A percentile compares a stretch with the other conserved stretches of the same genome.
These are phyloP conservation scores for Ascochyta rabiei DNA, from an alignment of 2,329 filamentous ascomycete genomes.

Conservation along the genomic window DNA sequence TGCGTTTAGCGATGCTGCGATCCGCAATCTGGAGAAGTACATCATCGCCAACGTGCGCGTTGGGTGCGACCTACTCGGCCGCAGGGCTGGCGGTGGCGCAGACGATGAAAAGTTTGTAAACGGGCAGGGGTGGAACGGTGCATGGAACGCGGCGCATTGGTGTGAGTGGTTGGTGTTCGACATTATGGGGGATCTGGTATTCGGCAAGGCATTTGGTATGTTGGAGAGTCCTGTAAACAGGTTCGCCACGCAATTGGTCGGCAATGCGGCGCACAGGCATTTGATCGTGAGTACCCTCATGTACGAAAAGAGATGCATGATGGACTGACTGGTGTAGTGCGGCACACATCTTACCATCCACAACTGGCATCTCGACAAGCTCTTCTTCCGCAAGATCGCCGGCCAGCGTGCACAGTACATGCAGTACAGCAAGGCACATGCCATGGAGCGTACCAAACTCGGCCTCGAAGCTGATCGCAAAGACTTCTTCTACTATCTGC, in stretches of 20 bases:
- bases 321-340: constrained; percentile 36
- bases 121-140: constrained; percentile 46
- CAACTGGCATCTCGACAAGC: constrained; percentile 51
- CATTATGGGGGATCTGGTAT: constrained; percentile 58
- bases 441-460: constrained; percentile 51
- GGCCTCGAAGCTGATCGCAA: constrained; percentile 50
- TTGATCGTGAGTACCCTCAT: constrained; percentile 45
- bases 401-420: constrained; percentile 50
- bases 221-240: constrained; percentile 50
- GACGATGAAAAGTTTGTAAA: constrained; percentile 24
- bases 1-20: constrained; percentile 54
- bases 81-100: constrained; percentile 18
- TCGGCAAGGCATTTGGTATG: constrained; percentile 54
- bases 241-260: constrained; percentile 50
- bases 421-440: constrained; percentile 52
- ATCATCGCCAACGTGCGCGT: constrained; percentile 53
- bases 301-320: constrained; percentile 21
- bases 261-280: constrained; percentile 54
- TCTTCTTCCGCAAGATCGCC: constrained; percentile 53
- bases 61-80: constrained; percentile 45
- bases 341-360: constrained; percentile 53
- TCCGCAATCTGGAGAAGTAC: constrained; percentile 54
- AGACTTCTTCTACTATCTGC: constrained; percentile 57
- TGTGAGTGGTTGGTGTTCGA: constrained; percentile 57
- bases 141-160: constrained; percentile 54